Evolutionary conservation across 768 basidiomycete genomes (phyloP).

Genomic region (Lentinula aciculospora): DNA sequence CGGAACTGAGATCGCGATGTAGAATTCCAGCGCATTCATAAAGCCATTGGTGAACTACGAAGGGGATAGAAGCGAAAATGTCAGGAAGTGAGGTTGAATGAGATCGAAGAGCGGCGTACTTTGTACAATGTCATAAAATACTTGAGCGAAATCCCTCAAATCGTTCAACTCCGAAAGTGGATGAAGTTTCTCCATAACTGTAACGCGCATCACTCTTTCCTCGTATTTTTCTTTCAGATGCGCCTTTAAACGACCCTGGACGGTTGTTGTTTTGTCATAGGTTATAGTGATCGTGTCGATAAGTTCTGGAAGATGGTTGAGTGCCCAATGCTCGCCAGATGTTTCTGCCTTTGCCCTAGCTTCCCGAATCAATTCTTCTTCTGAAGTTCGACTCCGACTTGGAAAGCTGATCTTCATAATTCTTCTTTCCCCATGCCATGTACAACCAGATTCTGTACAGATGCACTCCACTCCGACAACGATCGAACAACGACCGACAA

Average conservation of each 20-base stretch:
- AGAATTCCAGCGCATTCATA: constrained; percentile 6
- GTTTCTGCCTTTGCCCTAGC: not conserved
- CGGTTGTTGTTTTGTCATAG: not conserved
- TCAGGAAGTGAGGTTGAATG: too few species aligned
- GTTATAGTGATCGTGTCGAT: not conserved
- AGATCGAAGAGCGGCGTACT: not conserved
- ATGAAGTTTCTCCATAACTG: not conserved
- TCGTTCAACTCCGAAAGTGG: not conserved
- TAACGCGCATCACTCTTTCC: not conserved
- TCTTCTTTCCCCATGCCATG: not conserved
- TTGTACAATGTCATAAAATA: constrained; percentile 1
- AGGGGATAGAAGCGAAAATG: not conserved
- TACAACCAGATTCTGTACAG: not conserved
- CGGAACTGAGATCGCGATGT: constrained; percentile 12
- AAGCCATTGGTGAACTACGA: constrained; percentile 7
- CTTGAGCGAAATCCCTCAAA: not conserved
- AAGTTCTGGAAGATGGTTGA: not conserved
- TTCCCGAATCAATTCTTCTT: not conserved
- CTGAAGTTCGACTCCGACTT: not conserved
- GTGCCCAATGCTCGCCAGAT: not conserved
- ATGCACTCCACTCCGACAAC: not conserved
- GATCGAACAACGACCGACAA: not conserved
- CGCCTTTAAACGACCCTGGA: not conserved
- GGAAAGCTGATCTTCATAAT: not conserved
- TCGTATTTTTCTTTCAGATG: not conserved